Evolutionary conservation across 2,329 filamentous ascomycete genomes (phyloP).

Genomic region (Exophiala sp.): DNA sequence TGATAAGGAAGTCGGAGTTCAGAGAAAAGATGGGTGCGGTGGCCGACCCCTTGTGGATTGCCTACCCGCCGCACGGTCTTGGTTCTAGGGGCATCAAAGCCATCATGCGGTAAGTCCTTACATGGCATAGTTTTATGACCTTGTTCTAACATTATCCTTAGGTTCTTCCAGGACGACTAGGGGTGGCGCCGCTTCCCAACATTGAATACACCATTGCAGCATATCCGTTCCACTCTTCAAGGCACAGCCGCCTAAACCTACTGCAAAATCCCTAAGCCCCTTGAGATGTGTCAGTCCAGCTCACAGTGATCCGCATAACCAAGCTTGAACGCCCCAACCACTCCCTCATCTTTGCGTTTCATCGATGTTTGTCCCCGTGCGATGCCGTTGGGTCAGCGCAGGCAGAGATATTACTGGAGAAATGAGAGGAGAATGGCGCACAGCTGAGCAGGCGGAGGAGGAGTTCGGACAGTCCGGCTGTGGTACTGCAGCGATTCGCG

Average conservation of each 20-base stretch:
- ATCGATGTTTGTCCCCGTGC: background rate
- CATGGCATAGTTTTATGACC: background rate
- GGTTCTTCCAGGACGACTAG: conserved; percentile 24
- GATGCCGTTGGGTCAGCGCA: background rate
- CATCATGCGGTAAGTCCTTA: conserved; percentile 41
- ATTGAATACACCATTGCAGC: background rate
- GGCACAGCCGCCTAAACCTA: too few species aligned
- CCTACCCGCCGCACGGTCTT: conserved; percentile 79
- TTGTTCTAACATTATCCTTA: conserved; percentile 1
- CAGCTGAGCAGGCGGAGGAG: background rate
- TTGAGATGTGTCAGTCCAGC: background rate
- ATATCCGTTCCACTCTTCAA: background rate
- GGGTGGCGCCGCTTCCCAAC: background rate
- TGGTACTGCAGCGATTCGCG: too few species aligned
- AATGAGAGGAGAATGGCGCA: background rate
- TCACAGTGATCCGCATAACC: background rate
- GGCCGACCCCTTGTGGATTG: conserved; percentile 81
- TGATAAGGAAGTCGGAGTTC: conserved; percentile 82
- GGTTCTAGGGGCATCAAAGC: conserved; percentile 75
- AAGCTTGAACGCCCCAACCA: background rate
- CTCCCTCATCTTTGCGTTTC: background rate
- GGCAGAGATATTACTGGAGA: background rate
- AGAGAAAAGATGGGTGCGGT: conserved; percentile 80
- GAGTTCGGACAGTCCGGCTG: too few species aligned
- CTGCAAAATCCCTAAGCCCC: background rate